Base-by-base conservation (phyloP, 2,329 filamentous ascomycete species). In the Penicillium sp. region DNA sequence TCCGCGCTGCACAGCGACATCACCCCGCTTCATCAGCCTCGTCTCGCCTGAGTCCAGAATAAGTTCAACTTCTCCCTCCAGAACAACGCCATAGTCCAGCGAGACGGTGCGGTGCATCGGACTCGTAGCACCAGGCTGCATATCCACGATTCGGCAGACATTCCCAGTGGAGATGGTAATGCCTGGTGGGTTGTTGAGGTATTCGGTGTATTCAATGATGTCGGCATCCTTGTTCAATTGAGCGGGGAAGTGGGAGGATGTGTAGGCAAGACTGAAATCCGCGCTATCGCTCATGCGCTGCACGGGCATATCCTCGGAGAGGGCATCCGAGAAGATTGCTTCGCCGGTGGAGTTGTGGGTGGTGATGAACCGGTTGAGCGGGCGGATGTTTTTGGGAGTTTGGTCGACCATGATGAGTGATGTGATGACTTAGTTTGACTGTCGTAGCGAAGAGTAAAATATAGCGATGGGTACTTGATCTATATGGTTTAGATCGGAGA, bases 1-100 rank as follows among this genome's bases (percentile, higher is more conserved):
- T 1, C 76, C 81, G 35, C 83, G 71, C 68, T 85, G 82, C 18
- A 85, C 78, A 12, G 77, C 77, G n/a, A 84, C 70, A 63, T 85
- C 82, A 3, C 82, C 82, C 7, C 75, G 70, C 46, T 72, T 70
- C 75, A 85, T 70, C 23, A 73, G 54, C 44, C 73, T 73, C 48
- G 66, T 72, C 54, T 79, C 80, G 1, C 82, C 81, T 15, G 77
- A 77, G 54, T 83, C 82, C 5, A 85, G 68, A 4, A 78, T 51
- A 67, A 83, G 72, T 56, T 82, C 80, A 25, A 85, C 64, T 60
- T 76, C 73, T 0, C 82, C 82, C 60, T 84, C 81, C 6, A 85
- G 61, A 2, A 84, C 75, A 49, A 84, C 73, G 3, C 81, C 82
- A 58, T 81, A 84, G 61, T 85, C 82, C 2, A 85, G 67, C 26